Evolutionary conservation across 1,284 basidiomycete genomes (phyloP).

Genomic region (Apiotrichum akiyoshidainum): DNA sequence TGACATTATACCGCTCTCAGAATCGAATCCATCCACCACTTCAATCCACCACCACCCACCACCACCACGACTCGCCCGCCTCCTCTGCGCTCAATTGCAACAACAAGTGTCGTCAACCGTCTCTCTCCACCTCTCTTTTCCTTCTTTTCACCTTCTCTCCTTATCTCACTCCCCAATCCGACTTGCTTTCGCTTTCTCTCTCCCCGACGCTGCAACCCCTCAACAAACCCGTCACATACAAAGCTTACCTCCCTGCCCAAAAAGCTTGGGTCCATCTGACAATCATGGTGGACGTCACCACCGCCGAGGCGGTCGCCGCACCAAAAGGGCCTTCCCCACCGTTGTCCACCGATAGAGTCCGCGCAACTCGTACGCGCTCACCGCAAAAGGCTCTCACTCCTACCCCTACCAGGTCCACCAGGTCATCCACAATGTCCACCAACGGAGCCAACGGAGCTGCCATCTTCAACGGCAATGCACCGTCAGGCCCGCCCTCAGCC

Average conservation of each 20-base stretch:
- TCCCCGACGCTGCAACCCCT: neutral
- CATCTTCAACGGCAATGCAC: neutral
- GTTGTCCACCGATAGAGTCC: conserved; percentile 1
- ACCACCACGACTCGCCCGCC: no score
- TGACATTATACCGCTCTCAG: no score
- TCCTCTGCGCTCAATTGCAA: no score
- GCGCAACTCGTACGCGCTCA: conserved; percentile 10
- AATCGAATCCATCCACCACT: no score
- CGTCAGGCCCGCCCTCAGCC: neutral
- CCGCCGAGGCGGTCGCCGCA: conserved; percentile 2
- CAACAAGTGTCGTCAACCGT: no score
- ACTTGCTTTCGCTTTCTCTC: no score
- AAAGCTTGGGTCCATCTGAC: neutral
- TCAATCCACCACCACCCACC: no score
- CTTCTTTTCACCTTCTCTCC: no score
- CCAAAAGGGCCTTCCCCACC: conserved; percentile 15
- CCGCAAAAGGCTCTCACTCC: conserved; percentile 12
- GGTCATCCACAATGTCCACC: conserved; percentile 10
- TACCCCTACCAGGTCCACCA: conserved; percentile 16
- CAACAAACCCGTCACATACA: neutral
- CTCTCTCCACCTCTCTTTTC: no score
- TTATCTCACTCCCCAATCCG: no score
- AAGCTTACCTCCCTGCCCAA: neutral
- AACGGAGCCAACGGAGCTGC: neutral
- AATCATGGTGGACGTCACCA: conserved; percentile 11